A percentile compares a stretch with the other conserved stretches of the same genome.
These are phyloP conservation scores for Apophysomyces elegans DNA, from an alignment of 371 early-diverging fungal species.

Conservation along the genomic window DNA sequence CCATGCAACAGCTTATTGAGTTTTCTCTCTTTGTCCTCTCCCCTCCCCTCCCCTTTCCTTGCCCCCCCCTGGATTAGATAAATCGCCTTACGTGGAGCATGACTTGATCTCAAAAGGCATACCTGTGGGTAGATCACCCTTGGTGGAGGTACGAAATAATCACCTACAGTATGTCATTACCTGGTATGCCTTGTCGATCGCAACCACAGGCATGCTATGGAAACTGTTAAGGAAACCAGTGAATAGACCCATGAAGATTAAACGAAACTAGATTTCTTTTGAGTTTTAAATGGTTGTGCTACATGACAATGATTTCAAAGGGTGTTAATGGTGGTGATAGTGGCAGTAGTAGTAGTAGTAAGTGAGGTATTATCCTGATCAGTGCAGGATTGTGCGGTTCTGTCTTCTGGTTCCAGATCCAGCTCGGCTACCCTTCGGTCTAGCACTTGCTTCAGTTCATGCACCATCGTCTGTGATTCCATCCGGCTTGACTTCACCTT, in stretches of 20 bases:
- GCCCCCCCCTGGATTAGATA: constrained; percentile 22
- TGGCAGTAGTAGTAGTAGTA: background rate
- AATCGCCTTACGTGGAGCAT: constrained; percentile 44
- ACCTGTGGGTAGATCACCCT: constrained; percentile 74
- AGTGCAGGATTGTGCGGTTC: background rate
- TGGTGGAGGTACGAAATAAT: constrained; percentile 80
- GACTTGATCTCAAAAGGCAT: constrained; percentile 62
- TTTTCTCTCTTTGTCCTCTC: too few relatives aligned
- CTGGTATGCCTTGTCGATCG: constrained; percentile 79
- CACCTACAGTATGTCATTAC: constrained; percentile 89
- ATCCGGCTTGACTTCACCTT: constrained; percentile 31
- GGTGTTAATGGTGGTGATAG: background rate
- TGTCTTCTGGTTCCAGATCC: constrained; percentile 24
- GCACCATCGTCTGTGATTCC: constrained; percentile 62
- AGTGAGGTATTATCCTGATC: constrained; percentile 4
- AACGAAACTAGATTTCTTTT: constrained; percentile 23
- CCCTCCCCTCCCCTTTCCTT: too few relatives aligned
- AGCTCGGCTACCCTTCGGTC: constrained; percentile 49
- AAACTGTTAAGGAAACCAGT: constrained; percentile 51
- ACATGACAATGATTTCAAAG: background rate
- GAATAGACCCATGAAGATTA: constrained; percentile 40
- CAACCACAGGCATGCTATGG: constrained; percentile 72
- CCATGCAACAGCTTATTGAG: background rate
- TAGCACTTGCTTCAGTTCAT: constrained; percentile 67
- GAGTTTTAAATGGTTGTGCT: background rate